Conservation (phyloP, 441 rosid species). For the Kokia cookei region DNA sequence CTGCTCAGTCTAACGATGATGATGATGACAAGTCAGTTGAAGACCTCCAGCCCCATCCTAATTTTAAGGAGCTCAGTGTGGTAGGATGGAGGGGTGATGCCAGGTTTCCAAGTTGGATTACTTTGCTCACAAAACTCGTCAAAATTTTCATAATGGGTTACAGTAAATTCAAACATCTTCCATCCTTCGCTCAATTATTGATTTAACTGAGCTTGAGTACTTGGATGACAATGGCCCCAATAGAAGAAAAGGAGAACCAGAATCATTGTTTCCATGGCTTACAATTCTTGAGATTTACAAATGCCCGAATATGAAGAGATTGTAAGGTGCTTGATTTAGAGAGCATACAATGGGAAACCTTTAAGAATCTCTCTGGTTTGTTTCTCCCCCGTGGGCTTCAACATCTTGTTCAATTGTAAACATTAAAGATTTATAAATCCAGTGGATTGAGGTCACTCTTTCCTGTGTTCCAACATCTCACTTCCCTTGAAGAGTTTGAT, state of each 20-base stretch:
- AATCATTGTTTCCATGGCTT: background rate
- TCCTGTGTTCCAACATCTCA: too few species aligned
- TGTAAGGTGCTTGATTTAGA: too few species aligned
- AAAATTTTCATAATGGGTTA: too few species aligned
- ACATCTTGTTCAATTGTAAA: background rate
- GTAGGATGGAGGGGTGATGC: background rate
- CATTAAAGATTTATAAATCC: too few species aligned
- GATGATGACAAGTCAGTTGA: too few species aligned
- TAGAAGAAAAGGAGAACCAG: background rate
- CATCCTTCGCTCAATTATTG: background rate
- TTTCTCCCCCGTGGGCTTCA: background rate
- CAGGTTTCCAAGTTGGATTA: too few species aligned
- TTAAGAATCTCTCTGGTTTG: background rate
- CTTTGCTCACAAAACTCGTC: too few species aligned
- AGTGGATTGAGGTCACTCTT: background rate
- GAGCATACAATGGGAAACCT: background rate
- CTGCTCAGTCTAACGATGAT: too few species aligned
- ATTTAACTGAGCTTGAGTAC: background rate
- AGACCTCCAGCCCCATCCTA: background rate
- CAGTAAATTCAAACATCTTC: too few species aligned
- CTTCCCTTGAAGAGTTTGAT: too few species aligned
- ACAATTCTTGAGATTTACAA: fast-evolving
- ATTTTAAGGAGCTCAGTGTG: background rate
- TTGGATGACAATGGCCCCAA: background rate
- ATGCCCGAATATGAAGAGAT: background rate